Base-by-base conservation (phyloP, 345 rosid species). In the Hibiscus mutabilis region DNA sequence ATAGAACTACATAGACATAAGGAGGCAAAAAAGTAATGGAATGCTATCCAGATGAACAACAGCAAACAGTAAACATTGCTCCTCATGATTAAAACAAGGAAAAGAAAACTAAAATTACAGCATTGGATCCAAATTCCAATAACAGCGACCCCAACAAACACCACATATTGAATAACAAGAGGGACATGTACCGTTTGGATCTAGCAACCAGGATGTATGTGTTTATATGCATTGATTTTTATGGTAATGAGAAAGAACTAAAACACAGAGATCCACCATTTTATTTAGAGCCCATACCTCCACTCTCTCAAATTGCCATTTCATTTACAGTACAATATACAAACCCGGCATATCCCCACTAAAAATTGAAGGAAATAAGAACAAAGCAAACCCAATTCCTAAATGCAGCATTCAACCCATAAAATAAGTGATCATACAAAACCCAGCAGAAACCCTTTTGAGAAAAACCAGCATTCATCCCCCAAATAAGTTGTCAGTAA, bases 201-300 rank as follows among this genome's bases (percentile, higher is more conserved):
- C 53, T 42, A 40, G 60, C 40, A 51, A 10, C 33, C 21, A 14
- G 14, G 58, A 46, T 7, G 55, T 4, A 56, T 44, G 18, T 42
- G 33, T 13, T 22, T 33, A 2, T 15, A 27, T 12, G 53, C 40
- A 53, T 62, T 71, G 29, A 31, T 68, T 24, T 56, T 67, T 59
- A 47, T 60, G 64, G 37, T 29, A 16, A 42, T 19, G 2, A 21
- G 18, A 19, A 53, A 53, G 14, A 19, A 51, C 18, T 51, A 44
- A 16, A 75, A 16, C 52, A 69, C 19, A 69, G 16, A 15, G 77
- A 72, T 70, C 74, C 74, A 73, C 78, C 66, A 59, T 58, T 44
- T 72, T 16, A 33, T 24, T 69, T 52, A 69, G 52, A 78, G 62
- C 73, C 74, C 59, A 57, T 67, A 69, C 9, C 29, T 25, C 29